A percentile compares a stretch with the other conserved stretches of the same genome.
Conservation (phyloP, 768 basidiomycete genomes). For the Daedaleopsis sinensis region DNA sequence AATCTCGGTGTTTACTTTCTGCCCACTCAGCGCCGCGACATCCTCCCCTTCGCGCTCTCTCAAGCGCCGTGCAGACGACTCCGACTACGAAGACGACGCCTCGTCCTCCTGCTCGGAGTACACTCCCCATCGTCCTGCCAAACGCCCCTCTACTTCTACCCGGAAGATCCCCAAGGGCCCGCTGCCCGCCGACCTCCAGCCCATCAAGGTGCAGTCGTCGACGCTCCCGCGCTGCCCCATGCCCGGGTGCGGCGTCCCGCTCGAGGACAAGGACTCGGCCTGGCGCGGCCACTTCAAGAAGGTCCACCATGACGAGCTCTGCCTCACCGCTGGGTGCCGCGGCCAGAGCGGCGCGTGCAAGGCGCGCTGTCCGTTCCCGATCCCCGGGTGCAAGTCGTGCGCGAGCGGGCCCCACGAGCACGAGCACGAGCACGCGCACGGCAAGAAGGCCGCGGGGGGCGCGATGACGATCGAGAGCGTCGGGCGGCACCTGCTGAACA, state of each 20-base stretch:
- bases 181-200: neutral
- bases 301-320: conserved; percentile 7
- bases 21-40: neutral
- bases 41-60: neutral
- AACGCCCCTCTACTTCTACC: neutral
- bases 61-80: neutral
- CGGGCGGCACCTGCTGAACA: conserved; percentile 11
- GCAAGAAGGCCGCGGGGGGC: neutral
- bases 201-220: neutral
- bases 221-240: conserved; percentile 3
- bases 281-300: conserved; percentile 9
- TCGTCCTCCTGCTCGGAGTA: neutral
- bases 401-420: neutral
- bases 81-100: neutral
- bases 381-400: neutral
- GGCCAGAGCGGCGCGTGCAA: conserved; percentile 1
- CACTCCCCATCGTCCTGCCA: neutral
- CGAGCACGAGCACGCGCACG: neutral
- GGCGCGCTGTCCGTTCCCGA: neutral
- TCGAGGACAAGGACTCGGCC: conserved; percentile 1
- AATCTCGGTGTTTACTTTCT: neutral
- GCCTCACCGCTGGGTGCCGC: neutral
- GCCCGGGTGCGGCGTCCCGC: neutral
- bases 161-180: neutral
- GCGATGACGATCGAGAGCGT: conserved; percentile 13